Base-by-base conservation (phyloP, 768 basidiomycete species). In the Xerocomellus chrysenteron region DNA sequence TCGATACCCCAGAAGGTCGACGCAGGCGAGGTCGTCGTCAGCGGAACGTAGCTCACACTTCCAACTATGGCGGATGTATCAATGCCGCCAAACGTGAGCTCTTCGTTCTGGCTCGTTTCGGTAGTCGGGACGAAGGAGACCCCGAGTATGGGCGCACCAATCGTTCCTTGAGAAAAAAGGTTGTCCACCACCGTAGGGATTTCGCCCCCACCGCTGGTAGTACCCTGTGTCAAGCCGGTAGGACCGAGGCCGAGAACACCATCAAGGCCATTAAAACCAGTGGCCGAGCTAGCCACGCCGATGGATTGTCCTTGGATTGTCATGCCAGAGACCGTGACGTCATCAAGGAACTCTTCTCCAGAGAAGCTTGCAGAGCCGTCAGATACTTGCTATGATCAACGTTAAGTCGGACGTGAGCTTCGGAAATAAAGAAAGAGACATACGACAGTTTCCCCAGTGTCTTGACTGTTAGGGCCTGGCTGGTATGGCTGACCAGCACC, bases 191-290 rank as follows among this genome's bases (percentile, higher is more conserved):
- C 72, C 9, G 76, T 77, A 4, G 72, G 69, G 36, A 75, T 60
- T 8, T 11, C 33, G 10, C 19, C 5, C 37, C 14, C 32, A 37
- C 54, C 54, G 16, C 32, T 47, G 12, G 71, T 52, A 8, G 65
- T 66, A 47, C 65, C 65, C 2, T 55, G 30, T 0, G 76, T 76
- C 45, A 78, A 56, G 41, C 62, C 67, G 4, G 54, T 41, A 6
- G 77, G 77, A 9, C 76, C 71, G 30, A 64, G 30, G 60, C 77
- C 61, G 13, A 80, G 68, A 47, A 79, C 68, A 13, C 78, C 78
- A 52, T 79, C 30, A 30, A 28, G 4, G 28, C 28, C 28, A 76
- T 6, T 28, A 6, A 30, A 1, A 30, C 30, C 30, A 30, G 30
- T 10, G 30, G 30, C 1, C 30, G 9, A 9, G 30, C 9, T 30